These are phyloP conservation scores for Ascochyta viciae-villosae DNA, from an alignment of 2,329 filamentous ascomycete species.

Conservation along the genomic window DNA sequence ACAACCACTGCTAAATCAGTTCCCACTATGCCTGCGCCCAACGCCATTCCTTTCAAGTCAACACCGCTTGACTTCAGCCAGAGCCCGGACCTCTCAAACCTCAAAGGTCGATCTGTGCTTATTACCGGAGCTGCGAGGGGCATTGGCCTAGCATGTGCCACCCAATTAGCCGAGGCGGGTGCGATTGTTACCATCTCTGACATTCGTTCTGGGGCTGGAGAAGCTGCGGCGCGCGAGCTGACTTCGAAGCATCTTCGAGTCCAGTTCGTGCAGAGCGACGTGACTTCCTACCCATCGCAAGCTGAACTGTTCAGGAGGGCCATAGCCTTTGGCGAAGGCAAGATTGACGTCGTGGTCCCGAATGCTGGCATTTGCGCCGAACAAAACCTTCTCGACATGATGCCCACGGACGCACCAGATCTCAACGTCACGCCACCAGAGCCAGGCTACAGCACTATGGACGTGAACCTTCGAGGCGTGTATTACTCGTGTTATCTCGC, in stretches of 20 bases:
- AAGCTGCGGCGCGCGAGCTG: slow-evolving; percentile 17
- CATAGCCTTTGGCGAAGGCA: slow-evolving; percentile 30
- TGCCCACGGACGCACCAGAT: slow-evolving; percentile 11
- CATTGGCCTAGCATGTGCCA: slow-evolving; percentile 35
- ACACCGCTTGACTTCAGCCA: slow-evolving; percentile 17
- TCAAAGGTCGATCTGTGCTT: slow-evolving; percentile 28
- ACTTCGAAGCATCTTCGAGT: slow-evolving; percentile 26
- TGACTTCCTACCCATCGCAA: slow-evolving; percentile 39
- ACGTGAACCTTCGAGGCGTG: slow-evolving; percentile 34
- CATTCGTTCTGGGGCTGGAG: slow-evolving; percentile 23
- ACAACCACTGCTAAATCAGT: background rate
- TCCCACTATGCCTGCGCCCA: background rate
- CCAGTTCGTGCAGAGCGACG: slow-evolving; percentile 42
- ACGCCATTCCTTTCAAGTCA: slow-evolving; percentile 5
- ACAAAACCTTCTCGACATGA: slow-evolving; percentile 33
- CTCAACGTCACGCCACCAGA: slow-evolving; percentile 24
- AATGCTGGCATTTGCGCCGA: slow-evolving; percentile 39
- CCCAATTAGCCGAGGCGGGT: slow-evolving; percentile 27
- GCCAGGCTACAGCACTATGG: slow-evolving; percentile 24
- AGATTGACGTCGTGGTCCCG: slow-evolving; percentile 42
- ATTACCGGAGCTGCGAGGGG: slow-evolving; percentile 38
- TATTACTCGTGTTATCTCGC: slow-evolving; percentile 37
- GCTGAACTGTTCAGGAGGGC: slow-evolving; percentile 41
- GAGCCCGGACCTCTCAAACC: slow-evolving; percentile 22
- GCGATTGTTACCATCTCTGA: slow-evolving; percentile 38